phyloP scores from a whole-genome alignment of 176 grass and related monocot genomes.

The Oryza punctata region DNA sequence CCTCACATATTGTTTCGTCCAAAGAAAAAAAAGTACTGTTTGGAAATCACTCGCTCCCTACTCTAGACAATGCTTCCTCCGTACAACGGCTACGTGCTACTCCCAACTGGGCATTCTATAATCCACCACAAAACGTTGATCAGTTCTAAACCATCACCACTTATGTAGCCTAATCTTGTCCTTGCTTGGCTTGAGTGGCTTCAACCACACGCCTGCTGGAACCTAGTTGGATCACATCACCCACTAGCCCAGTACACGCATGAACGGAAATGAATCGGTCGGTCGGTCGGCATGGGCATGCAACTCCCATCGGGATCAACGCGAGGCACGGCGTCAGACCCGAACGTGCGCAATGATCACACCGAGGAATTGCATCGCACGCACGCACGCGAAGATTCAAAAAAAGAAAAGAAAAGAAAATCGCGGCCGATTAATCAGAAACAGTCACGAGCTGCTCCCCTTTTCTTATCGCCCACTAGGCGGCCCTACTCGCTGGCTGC shows the following conservation, averaged over 20 bases:
- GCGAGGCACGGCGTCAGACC: background rate
- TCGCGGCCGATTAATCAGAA: background rate
- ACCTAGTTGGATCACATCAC: background rate
- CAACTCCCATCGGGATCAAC: background rate
- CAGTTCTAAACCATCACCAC: background rate
- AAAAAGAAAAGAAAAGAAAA: too few relatives aligned
- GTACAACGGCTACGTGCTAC: background rate
- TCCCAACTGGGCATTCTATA: background rate
- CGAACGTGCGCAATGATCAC: background rate
- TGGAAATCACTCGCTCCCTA: too few relatives aligned
- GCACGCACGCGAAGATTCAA: background rate
- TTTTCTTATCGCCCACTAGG: background rate
- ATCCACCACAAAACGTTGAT: too few relatives aligned
- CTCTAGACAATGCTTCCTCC: background rate
- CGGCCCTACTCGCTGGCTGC: background rate
- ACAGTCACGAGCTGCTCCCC: background rate
- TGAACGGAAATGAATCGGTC: background rate
- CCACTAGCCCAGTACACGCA: background rate
- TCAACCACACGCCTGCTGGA: background rate
- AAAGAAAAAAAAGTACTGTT: too few relatives aligned
- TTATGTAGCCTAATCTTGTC: background rate
- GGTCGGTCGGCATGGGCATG: background rate
- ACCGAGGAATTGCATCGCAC: background rate
- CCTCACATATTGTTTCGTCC: too few relatives aligned
- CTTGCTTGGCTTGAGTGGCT: background rate